Base-by-base conservation (phyloP, 2,329 filamentous ascomycete genomes). In the Aspergillus oerlinghausenensis region DNA sequence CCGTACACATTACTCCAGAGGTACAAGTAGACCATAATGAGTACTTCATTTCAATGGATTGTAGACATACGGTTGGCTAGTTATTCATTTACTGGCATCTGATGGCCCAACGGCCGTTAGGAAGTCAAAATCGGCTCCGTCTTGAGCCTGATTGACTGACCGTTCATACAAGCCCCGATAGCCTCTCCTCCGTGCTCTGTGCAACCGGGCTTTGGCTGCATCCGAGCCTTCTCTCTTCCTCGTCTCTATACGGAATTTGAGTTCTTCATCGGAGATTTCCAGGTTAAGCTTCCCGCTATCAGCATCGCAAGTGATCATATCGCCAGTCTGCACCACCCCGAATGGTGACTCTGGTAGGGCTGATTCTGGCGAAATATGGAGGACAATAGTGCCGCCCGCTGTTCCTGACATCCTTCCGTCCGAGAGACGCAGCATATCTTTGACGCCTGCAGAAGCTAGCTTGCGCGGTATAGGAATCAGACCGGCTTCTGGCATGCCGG, bases 401-500 rank as follows among this genome's bases (percentile, higher is more conserved):
- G 81, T 84, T 0, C 81, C 81, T 29, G 75, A 79, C 80, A 84
- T 83, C 23, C 81, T 70, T 1, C 81, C 81, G 67, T 84, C 81
- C 0, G 77, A 80, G 4, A 83, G 65, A 1, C 81, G 71, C 28
- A 83, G 63, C 80, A 84, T 83, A 61, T 83, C 80, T 26, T 70
- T 73, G 1, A 83, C 78, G 0, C 80, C 80, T 54, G 74, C 65
- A 1, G 65, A 66, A 6, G 70, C 76, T 2, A 83, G 68, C 56
- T 82, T 82, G 17, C 77, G 70, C 0, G 80, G 79, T 14, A 81
- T 78, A 0, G 79, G 80, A 26, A 82, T 79, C 8, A 81, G 66
- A 0, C 79, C 79, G 1, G 79, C 78, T 64, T 82, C 79, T 1
- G 80, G 80, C 80, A 82, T 82, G 0, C 80, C 80, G 0, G 80